A percentile compares a stretch with the other conserved stretches of the same genome.
These are phyloP conservation scores for Hapsidospora chrysogenum DNA, from an alignment of 495 filamentous ascomycete species.

Conservation along the genomic window DNA sequence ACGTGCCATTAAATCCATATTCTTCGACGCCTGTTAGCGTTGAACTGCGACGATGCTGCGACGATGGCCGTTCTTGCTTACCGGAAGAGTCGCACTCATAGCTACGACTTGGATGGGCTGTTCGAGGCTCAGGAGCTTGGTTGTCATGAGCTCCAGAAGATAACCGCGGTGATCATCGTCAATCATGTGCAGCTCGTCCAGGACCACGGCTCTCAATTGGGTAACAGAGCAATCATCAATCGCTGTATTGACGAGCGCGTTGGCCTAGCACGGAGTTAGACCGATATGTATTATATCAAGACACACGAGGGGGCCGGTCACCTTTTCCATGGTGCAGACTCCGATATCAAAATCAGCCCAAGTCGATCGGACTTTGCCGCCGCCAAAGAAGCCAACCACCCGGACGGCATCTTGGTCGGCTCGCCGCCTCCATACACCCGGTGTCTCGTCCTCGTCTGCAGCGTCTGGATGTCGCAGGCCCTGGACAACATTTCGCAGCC, in stretches of 20 bases:
- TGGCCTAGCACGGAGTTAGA: slow-evolving; percentile 38
- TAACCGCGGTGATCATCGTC: slow-evolving; percentile 69
- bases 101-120: slow-evolving; percentile 59
- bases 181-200: slow-evolving; percentile 75
- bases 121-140: slow-evolving; percentile 55
- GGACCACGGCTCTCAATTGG: slow-evolving; percentile 48
- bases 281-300: neutral
- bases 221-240: slow-evolving; percentile 56
- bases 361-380: slow-evolving; percentile 42
- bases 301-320: slow-evolving; percentile 9
- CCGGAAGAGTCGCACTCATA: slow-evolving; percentile 70
- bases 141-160: slow-evolving; percentile 63
- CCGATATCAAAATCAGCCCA: slow-evolving; percentile 70
- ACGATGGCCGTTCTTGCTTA: neutral
- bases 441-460: slow-evolving; percentile 7
- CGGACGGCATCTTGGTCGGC: slow-evolving; percentile 33
- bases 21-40: slow-evolving; percentile 27
- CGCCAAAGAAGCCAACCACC: slow-evolving; percentile 62
- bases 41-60: neutral
- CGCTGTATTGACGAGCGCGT: slow-evolving; percentile 57
- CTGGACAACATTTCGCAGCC: slow-evolving; percentile 52
- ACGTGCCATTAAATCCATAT: slow-evolving; percentile 46
- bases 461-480: slow-evolving; percentile 28
- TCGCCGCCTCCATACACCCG: slow-evolving; percentile 20
- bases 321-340: slow-evolving; percentile 76